phyloP scores from a whole-genome alignment of 306 rosid genomes.

The Glycine tomentella region DNA sequence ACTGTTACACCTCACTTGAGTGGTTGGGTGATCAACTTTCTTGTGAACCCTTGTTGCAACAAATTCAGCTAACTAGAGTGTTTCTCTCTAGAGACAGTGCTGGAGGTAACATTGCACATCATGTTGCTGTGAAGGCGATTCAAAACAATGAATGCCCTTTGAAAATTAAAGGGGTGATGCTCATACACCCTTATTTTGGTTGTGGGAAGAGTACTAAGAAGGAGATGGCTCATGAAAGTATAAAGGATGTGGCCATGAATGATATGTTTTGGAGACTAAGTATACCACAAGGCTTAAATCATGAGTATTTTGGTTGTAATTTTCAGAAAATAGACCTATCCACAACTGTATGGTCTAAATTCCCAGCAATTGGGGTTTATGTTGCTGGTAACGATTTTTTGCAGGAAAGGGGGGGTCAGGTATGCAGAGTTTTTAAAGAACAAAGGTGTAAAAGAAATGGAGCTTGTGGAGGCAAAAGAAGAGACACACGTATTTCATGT shows the following conservation, averaged over 20 bases:
- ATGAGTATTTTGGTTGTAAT: constrained; percentile 72
- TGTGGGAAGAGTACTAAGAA: constrained; percentile 71
- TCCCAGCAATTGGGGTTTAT: too few species aligned
- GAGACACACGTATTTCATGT: too few species aligned
- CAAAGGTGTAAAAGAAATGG: too few species aligned
- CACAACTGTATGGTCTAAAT: too few species aligned
- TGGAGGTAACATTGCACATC: constrained; percentile 84
- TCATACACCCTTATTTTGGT: constrained; percentile 86
- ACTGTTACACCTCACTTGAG: constrained; percentile 68
- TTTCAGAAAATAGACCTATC: constrained; percentile 55
- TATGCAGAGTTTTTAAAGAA: too few species aligned
- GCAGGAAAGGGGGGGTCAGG: too few species aligned
- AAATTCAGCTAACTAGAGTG: constrained; percentile 65
- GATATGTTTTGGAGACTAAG: constrained; percentile 73
- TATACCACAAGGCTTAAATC: constrained; percentile 61
- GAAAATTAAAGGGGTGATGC: constrained; percentile 64
- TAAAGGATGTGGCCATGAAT: constrained; percentile 40
- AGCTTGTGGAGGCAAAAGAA: too few species aligned
- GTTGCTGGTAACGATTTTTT: too few species aligned
- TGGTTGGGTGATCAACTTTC: constrained; percentile 63
- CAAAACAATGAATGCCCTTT: constrained; percentile 29
- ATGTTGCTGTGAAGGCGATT: constrained; percentile 62
- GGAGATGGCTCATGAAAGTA: constrained; percentile 54
- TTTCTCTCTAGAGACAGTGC: constrained; percentile 91
- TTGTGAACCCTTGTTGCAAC: constrained; percentile 63